phyloP scores from a whole-genome alignment of 495 filamentous ascomycete genomes.

The Penicillium mononematosum region DNA sequence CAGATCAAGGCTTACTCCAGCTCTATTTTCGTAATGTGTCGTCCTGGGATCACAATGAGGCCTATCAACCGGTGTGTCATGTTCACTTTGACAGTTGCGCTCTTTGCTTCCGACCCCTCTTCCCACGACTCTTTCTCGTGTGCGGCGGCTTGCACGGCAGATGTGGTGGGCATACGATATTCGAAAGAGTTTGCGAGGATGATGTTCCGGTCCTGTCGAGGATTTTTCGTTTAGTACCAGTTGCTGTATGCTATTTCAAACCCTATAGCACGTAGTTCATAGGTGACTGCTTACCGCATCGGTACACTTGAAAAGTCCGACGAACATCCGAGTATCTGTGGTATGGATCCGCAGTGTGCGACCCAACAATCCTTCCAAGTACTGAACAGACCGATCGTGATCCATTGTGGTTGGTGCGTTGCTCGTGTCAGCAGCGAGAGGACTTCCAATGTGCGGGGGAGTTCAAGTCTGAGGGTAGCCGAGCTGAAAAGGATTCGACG shows the following conservation, averaged over 20 bases:
- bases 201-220: conserved; percentile 71
- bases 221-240: conserved; percentile 6
- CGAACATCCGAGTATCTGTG: conserved; percentile 83
- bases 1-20: conserved; percentile 59
- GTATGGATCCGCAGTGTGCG: conserved; percentile 71
- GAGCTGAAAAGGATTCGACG: background rate
- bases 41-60: conserved; percentile 84
- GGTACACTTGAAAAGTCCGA: conserved; percentile 89
- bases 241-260: background rate
- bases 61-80: conserved; percentile 86
- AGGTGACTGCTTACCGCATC: conserved; percentile 63
- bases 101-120: conserved; percentile 26
- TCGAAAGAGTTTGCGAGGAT: conserved; percentile 84
- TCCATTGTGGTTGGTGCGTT: conserved; percentile 35
- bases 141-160: conserved; percentile 44
- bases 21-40: conserved; percentile 84
- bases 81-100: conserved; percentile 53
- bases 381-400: conserved; percentile 40
- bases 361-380: conserved; percentile 48
- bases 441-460: conserved; percentile 20
- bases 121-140: conserved; percentile 26
- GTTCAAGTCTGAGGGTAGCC: background rate
- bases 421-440: conserved; percentile 19
- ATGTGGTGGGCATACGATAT: conserved; percentile 69
- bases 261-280: background rate